phyloP scores from a whole-genome alignment of 495 filamentous ascomycete species.

The Xylaria nigripes region DNA sequence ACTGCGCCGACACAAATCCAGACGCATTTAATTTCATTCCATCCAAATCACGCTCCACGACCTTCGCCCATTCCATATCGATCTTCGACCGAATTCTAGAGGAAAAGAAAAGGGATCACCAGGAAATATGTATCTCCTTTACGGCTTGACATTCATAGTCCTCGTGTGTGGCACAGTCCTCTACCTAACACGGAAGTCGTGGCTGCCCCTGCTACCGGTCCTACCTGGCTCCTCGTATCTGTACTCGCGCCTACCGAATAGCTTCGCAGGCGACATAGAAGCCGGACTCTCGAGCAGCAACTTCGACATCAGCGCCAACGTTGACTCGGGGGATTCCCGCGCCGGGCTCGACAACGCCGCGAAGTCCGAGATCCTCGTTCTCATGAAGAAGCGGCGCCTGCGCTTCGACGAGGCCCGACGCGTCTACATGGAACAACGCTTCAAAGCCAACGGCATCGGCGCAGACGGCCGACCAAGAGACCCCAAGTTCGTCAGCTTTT shows the following conservation, averaged over 20 bases:
- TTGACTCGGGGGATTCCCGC: conserved; percentile 66
- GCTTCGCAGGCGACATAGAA: conserved; percentile 75
- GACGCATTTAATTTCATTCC: neutral
- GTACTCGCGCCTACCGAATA: conserved; percentile 65
- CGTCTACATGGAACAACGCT: conserved; percentile 73
- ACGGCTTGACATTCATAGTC: conserved; percentile 56
- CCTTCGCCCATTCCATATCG: neutral
- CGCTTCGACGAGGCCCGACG: conserved; percentile 86
- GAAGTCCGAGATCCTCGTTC: conserved; percentile 71
- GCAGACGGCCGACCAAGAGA: conserved; percentile 82
- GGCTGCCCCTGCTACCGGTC: conserved; percentile 57
- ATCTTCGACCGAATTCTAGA: neutral
- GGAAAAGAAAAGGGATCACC: conserved; percentile 1
- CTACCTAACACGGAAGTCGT: conserved; percentile 70
- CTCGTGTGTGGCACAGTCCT: conserved; percentile 54
- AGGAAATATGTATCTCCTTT: conserved; percentile 67
- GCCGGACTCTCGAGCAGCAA: conserved; percentile 70
- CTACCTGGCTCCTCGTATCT: conserved; percentile 50
- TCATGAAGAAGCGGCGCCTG: conserved; percentile 74
- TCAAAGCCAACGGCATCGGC: conserved; percentile 79
- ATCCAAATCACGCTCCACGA: neutral
- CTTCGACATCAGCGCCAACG: conserved; percentile 74
- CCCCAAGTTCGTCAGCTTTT: conserved; percentile 93
- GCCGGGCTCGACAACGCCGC: conserved; percentile 68
- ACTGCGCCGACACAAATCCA: neutral